These are phyloP conservation scores for Panaeolus papilionaceus DNA, from an alignment of 768 basidiomycete species.

Conservation along the genomic window DNA sequence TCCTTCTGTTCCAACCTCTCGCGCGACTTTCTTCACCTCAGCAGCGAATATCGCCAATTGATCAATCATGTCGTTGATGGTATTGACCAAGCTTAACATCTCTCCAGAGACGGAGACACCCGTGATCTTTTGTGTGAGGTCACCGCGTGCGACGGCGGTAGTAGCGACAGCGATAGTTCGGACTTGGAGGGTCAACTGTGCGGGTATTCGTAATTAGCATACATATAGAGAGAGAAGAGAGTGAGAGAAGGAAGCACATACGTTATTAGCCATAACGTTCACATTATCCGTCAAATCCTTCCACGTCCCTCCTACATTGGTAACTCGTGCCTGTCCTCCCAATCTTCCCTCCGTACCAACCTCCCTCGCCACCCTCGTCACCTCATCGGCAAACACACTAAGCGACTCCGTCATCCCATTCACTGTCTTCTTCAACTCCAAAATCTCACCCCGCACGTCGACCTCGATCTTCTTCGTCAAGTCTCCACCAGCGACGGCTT, in stretches of 20 bases:
- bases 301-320: slow-evolving; percentile 97
- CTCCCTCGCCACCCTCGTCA: slow-evolving; percentile 87
- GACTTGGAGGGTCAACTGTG: slow-evolving; percentile 85
- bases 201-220: background rate
- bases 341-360: slow-evolving; percentile 96
- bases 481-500: slow-evolving; percentile 93
- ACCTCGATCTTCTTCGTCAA: slow-evolving; percentile 93
- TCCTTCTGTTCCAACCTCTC: slow-evolving; percentile 98
- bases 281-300: slow-evolving; percentile 96
- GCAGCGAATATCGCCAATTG: slow-evolving; percentile 62
- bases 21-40: slow-evolving; percentile 90
- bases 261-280: slow-evolving; percentile 94
- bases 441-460: slow-evolving; percentile 91
- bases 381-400: slow-evolving; percentile 85
- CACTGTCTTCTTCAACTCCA: slow-evolving; percentile 89
- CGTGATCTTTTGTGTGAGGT: slow-evolving; percentile 91
- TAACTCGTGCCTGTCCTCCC: slow-evolving; percentile 93
- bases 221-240: slow-evolving; percentile 6
- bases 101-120: slow-evolving; percentile 95
- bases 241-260: slow-evolving; percentile 41
- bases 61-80: slow-evolving; percentile 89
- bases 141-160: slow-evolving; percentile 93
- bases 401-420: slow-evolving; percentile 94
- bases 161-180: slow-evolving; percentile 93
- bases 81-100: slow-evolving; percentile 94